Evolutionary conservation across 305 asterid species (phyloP), one percentile per base, ranked within the genome.

Genomic region (Fraxinus platypoda): DNA sequence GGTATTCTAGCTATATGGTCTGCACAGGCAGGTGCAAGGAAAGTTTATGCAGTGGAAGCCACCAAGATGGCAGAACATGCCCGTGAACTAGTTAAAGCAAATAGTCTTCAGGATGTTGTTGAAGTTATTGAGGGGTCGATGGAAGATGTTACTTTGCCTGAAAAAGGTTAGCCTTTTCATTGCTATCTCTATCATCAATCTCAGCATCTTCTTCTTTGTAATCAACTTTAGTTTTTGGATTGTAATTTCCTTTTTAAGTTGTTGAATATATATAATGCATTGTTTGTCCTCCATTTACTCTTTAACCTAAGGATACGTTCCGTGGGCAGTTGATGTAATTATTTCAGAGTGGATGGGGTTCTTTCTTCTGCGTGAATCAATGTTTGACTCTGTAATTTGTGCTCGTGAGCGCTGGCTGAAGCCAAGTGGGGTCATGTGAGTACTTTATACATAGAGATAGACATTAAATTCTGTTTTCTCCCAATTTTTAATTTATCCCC

Each of bases 331-430:
- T 86, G 98, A 94, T 84, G 91, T 94, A 80, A 94, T 96, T 75
- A 96, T 94, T 76, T 96, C 98, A 31, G 98, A 94, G 79, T 94
- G 98, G 99, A 96, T 94, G 99, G 98, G 99, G 74, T 93, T 92
- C 91, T 96, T 96, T 88, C 97, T 96, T 87, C 92, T 94, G 41
- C 97, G 98, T 26, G 99, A 96, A 82, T 94, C 98, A 26, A 96
- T 96, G 99, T 90, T 96, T 17, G 98, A 96, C 86, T 93, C 99
- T 3, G 98, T 96, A 70, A 88, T 94, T 79, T 92, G 85, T 73
- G 99, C 98, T 25, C 95, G 99, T 78, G 98, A 94, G 79, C 93
- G 90, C 78, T 94, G 99, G 99, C 87, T 96, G 89, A 93, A 91
- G 81, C 94, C 97, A 34, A 87, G 86, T 82, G 99, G 99, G 83